These are phyloP conservation scores for Heliosperma pusillum DNA, from an alignment of 148 eudicot species.

Conservation along the genomic window DNA sequence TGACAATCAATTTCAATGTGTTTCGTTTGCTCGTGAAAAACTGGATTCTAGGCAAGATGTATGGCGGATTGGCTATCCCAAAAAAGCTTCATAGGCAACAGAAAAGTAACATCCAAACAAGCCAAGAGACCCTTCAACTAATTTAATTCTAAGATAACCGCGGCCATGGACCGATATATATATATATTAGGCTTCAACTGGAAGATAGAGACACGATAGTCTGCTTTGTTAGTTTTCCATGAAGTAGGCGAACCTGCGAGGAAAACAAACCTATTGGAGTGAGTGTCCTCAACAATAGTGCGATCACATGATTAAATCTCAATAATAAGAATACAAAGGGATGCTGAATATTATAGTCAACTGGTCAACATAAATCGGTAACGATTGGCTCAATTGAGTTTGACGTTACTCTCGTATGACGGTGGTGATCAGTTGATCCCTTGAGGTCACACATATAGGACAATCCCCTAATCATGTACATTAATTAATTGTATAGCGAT, in stretches of 20 bases:
- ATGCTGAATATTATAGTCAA: too few species aligned
- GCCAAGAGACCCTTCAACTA: not conserved
- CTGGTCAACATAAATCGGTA: too few species aligned
- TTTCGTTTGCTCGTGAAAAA: not conserved
- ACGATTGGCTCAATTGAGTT: too few species aligned
- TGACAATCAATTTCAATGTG: not conserved
- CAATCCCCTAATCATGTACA: too few species aligned
- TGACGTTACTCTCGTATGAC: too few species aligned
- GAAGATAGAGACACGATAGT: not conserved
- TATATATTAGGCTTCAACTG: too few species aligned
- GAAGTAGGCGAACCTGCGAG: not conserved
- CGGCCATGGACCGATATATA: not conserved
- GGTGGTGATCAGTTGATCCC: too few species aligned
- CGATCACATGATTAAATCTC: too few species aligned
- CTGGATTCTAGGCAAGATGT: not conserved
- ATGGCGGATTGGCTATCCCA: not conserved
- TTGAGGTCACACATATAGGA: too few species aligned
- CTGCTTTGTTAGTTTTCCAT: conserved; percentile 7
- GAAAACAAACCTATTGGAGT: not conserved
- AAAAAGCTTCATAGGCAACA: not conserved
- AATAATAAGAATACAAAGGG: too few species aligned
- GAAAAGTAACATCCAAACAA: not conserved
- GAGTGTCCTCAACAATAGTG: too few species aligned
- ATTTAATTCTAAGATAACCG: not conserved
- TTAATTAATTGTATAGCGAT: too few species aligned